phyloP scores from a whole-genome alignment of 1,284 basidiomycete genomes.

The Irpex sp. region DNA sequence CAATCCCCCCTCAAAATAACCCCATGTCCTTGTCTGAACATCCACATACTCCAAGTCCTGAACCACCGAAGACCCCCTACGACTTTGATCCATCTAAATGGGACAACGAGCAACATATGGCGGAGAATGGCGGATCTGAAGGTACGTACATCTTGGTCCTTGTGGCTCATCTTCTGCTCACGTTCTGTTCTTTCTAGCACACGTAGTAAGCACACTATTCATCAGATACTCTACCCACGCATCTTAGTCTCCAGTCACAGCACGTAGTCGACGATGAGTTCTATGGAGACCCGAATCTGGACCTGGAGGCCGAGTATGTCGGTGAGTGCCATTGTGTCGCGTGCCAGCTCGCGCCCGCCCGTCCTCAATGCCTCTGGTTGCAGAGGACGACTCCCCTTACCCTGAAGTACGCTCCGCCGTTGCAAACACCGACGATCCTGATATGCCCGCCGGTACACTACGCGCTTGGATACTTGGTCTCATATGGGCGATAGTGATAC shows the following conservation, averaged over 20 bases:
- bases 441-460: slow-evolving; percentile 49
- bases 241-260: not conserved
- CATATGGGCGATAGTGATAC: slow-evolving; percentile 47
- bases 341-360: not conserved
- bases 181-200: not conserved
- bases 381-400: slow-evolving; percentile 51
- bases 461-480: slow-evolving; percentile 52
- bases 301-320: slow-evolving; percentile 13
- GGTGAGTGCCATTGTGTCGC: slow-evolving; percentile 2
- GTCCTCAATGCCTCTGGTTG: not conserved
- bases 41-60: slow-evolving; percentile 8
- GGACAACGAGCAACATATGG: slow-evolving; percentile 12
- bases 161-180: not conserved
- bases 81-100: slow-evolving; percentile 10
- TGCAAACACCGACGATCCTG: slow-evolving; percentile 50
- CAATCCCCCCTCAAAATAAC: not conserved
- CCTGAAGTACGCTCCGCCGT: slow-evolving; percentile 15
- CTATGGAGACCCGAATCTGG: slow-evolving; percentile 14
- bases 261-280: slow-evolving; percentile 6
- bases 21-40: slow-evolving; percentile 10
- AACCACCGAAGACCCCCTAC: slow-evolving; percentile 10
- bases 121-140: slow-evolving; percentile 10
- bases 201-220: slow-evolving; percentile 8
- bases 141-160: slow-evolving; percentile 3
- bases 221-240: not conserved